These are phyloP conservation scores for Aspergillus sergii DNA, from an alignment of 2,329 filamentous ascomycete genomes.

Conservation along the genomic window DNA sequence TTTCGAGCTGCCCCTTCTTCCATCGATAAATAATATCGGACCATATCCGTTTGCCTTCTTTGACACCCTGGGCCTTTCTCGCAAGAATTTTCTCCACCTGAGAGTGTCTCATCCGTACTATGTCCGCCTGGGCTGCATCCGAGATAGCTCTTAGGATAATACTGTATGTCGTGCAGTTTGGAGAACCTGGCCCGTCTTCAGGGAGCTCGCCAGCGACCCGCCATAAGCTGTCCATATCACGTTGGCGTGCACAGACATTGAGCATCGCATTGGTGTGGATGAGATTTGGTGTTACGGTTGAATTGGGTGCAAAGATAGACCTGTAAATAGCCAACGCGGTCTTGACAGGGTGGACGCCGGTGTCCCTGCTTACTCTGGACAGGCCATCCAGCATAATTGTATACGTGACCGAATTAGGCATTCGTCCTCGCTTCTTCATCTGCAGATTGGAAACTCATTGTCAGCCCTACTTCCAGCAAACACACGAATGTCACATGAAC, in stretches of 20 bases:
- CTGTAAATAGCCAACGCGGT: constrained; percentile 78
- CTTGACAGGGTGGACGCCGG: constrained; percentile 59
- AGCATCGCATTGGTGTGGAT: constrained; percentile 90
- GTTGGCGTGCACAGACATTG: constrained; percentile 72
- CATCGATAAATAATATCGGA: constrained; percentile 76
- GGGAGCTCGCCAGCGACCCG: constrained; percentile 73
- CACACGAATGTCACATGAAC: background rate
- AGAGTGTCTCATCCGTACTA: constrained; percentile 33
- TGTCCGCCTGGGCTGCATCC: constrained; percentile 41
- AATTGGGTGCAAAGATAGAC: constrained; percentile 66
- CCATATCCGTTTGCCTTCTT: constrained; percentile 77
- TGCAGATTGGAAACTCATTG: constrained; percentile 36
- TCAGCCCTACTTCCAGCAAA: constrained; percentile 2
- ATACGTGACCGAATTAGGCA: constrained; percentile 80
- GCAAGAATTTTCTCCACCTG: constrained; percentile 29
- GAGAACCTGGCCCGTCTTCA: constrained; percentile 61
- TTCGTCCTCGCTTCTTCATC: constrained; percentile 93
- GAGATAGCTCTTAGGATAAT: constrained; percentile 79
- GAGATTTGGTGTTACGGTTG: constrained; percentile 69
- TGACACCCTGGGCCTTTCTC: constrained; percentile 50
- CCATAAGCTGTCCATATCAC: constrained; percentile 80
- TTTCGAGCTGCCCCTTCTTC: constrained; percentile 66
- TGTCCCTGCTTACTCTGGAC: constrained; percentile 58
- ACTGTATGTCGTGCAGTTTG: constrained; percentile 75
- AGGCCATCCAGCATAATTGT: constrained; percentile 81